A percentile compares a stretch with the other conserved stretches of the same genome.
phyloP scores from a whole-genome alignment of 1,139 yeast genomes.

The Geotrichum citri-aurantii region DNA sequence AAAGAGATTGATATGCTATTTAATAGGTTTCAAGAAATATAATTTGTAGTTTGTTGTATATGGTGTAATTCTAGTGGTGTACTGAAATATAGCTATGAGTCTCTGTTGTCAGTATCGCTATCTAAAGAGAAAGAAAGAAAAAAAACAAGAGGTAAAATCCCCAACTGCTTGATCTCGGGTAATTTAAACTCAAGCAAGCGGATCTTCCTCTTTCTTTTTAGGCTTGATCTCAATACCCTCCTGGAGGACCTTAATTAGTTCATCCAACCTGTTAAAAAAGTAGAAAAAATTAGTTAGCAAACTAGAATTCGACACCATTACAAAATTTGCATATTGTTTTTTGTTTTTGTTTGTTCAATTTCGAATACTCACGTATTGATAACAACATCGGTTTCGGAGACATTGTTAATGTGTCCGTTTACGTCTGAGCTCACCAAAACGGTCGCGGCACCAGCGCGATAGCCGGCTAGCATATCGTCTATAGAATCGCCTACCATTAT shows the following conservation, averaged over 20 bases:
- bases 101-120: no score
- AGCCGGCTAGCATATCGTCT: constrained; percentile 60
- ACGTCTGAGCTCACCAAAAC: constrained; percentile 47
- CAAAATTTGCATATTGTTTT: background rate
- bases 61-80: background rate
- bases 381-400: constrained; percentile 41
- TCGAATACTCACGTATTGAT: constrained; percentile 31
- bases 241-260: constrained; percentile 40
- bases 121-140: no score
- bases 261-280: constrained; percentile 35
- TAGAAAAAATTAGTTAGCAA: background rate
- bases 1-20: background rate
- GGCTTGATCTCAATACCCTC: constrained; percentile 34
- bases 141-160: background rate
- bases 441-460: constrained; percentile 52
- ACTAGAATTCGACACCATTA: background rate
- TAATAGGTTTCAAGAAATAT: background rate
- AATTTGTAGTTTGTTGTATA: background rate
- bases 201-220: constrained; percentile 12
- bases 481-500: constrained; percentile 67
- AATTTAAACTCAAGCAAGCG: background rate
- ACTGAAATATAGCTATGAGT: background rate
- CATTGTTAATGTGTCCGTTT: constrained; percentile 39
- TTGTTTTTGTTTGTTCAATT: constrained; percentile 6
- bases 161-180: background rate